These are phyloP conservation scores for Hsuehochloa calcarea DNA, from an alignment of 176 grass and related monocot genomes.

Conservation along the genomic window DNA sequence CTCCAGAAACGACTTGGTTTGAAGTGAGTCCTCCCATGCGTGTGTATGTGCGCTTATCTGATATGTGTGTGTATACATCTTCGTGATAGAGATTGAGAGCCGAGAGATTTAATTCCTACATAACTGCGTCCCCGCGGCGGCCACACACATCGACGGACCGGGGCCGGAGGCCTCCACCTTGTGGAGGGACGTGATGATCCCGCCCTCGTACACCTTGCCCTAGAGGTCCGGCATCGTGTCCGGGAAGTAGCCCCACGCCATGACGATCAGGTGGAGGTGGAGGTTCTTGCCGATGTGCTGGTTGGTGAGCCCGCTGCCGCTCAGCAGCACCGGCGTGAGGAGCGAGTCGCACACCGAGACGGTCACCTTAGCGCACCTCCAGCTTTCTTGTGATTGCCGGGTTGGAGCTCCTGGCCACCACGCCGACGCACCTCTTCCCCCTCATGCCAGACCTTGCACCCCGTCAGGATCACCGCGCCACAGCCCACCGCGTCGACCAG, in stretches of 20 bases:
- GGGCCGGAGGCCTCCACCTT: conserved; percentile 44
- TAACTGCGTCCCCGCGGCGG: conserved; percentile 29
- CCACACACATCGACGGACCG: conserved; percentile 44
- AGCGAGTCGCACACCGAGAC: conserved; percentile 66
- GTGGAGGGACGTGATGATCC: conserved; percentile 90
- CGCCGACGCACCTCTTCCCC: conserved; percentile 55
- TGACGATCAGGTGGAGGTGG: conserved; percentile 63
- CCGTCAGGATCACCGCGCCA: conserved; percentile 72
- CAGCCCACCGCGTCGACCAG: conserved; percentile 67
- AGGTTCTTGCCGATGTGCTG: conserved; percentile 85
- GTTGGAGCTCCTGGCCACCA: conserved; percentile 55
- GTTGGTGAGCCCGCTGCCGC: conserved; percentile 63
- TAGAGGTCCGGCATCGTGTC: conserved; percentile 46
- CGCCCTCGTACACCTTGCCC: conserved; percentile 74
- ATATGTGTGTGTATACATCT: too few species aligned
- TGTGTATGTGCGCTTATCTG: too few species aligned
- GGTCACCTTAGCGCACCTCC: conserved; percentile 66
- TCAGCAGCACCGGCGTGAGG: conserved; percentile 71
- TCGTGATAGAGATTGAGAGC: too few species aligned
- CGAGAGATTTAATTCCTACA: too few species aligned
- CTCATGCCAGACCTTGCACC: conserved; percentile 53
- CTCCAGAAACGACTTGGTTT: too few species aligned
- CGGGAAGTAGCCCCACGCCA: conserved; percentile 93
- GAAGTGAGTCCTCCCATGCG: too few species aligned
- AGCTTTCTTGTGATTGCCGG: conserved; percentile 42